phyloP scores from a whole-genome alignment of 2,329 filamentous ascomycete genomes.

The Aspergillaceae sp. region DNA sequence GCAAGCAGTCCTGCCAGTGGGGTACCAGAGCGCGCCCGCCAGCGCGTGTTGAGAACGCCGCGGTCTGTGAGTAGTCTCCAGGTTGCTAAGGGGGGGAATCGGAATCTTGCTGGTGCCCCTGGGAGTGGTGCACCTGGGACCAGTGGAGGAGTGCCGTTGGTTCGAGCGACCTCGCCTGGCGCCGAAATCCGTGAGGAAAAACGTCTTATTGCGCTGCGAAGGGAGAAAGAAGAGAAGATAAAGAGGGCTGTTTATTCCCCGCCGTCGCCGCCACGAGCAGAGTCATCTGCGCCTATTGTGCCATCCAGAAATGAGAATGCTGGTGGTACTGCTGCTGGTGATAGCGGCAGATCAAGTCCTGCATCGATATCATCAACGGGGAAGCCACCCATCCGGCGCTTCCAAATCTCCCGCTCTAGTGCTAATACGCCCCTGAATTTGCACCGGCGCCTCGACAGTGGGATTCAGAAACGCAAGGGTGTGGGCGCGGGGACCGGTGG shows the following conservation, averaged over 20 bases:
- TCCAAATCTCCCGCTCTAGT: constrained; percentile 28
- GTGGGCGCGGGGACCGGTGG: constrained; percentile 9
- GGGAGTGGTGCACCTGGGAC: background rate
- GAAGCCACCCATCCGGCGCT: constrained; percentile 23
- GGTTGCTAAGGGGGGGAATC: constrained; percentile 8
- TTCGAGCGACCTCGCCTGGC: constrained; percentile 36
- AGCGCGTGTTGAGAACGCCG: background rate
- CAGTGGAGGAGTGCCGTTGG: constrained; percentile 26
- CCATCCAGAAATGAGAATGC: background rate
- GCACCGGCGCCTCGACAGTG: constrained; percentile 19
- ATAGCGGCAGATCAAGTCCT: constrained; percentile 5
- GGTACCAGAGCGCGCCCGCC: background rate
- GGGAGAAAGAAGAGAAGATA: constrained; percentile 23
- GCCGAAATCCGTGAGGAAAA: constrained; percentile 32
- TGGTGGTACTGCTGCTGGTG: constrained; percentile 7
- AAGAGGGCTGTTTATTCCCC: constrained; percentile 17
- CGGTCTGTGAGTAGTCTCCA: constrained; percentile 25
- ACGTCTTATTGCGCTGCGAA: constrained; percentile 18
- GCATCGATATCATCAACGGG: background rate
- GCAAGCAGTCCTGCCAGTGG: too few species aligned
- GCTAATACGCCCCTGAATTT: constrained; percentile 12
- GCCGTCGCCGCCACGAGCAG: constrained; percentile 3
- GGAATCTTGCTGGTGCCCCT: constrained; percentile 6
- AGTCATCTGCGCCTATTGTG: background rate
- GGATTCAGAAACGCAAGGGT: constrained; percentile 28